Conservation (phyloP, 2,329 filamentous ascomycete species). For the Scytalidium lignicola region DNA sequence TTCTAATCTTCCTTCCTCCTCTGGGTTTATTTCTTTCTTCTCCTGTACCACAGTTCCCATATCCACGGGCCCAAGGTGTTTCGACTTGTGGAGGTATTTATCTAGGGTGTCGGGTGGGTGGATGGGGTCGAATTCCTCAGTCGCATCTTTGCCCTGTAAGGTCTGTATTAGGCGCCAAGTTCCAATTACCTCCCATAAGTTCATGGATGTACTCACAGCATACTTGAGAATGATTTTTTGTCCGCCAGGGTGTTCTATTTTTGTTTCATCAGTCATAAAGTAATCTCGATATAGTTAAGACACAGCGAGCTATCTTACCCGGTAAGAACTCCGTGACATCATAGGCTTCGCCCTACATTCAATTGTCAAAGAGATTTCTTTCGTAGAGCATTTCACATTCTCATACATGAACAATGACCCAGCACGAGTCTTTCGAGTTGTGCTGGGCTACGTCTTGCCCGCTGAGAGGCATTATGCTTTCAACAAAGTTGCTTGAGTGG, state of each 20-base stretch:
- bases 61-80: slow-evolving; percentile 85
- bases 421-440: slow-evolving; percentile 77
- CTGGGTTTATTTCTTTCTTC: slow-evolving; percentile 61
- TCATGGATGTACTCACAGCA: slow-evolving; percentile 48
- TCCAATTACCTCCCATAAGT: background rate
- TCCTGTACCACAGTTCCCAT: slow-evolving; percentile 72
- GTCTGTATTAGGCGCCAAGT: background rate
- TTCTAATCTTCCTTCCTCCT: slow-evolving; percentile 69
- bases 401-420: slow-evolving; percentile 77
- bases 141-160: slow-evolving; percentile 73
- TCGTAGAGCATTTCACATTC: background rate
- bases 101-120: slow-evolving; percentile 83
- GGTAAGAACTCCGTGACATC: slow-evolving; percentile 88
- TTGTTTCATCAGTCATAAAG: too few relatives aligned
- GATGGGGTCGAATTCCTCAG: slow-evolving; percentile 86
- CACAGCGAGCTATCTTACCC: too few relatives aligned
- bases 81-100: slow-evolving; percentile 76
- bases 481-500: too few relatives aligned
- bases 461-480: too few relatives aligned
- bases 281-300: too few relatives aligned
- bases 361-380: slow-evolving; percentile 14
- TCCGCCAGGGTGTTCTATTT: slow-evolving; percentile 88
- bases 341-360: slow-evolving; percentile 67
- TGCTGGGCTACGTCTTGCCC: too few relatives aligned
- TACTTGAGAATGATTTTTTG: slow-evolving; percentile 95